Conservation (phyloP, 2,329 filamentous ascomycete species). For the Nemania bipapillata region DNA sequence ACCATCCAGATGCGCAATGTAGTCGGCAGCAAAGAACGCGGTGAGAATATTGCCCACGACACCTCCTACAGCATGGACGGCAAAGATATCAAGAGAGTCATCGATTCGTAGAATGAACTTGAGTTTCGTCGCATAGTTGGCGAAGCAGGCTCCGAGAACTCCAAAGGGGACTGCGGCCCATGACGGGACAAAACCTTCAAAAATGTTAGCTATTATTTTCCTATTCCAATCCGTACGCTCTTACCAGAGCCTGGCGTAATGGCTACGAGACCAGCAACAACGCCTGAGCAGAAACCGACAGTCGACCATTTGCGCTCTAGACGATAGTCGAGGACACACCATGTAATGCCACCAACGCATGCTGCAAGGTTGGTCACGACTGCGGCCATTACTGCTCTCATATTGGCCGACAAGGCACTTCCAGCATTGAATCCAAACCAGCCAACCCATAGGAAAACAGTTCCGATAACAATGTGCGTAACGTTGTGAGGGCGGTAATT, state of each 20-base stretch:
- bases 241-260: conserved; percentile 86
- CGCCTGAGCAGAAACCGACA: conserved; percentile 91
- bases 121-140: conserved; percentile 91
- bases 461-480: conserved; percentile 90
- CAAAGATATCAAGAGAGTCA: conserved; percentile 89
- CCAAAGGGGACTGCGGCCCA: conserved; percentile 87
- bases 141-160: conserved; percentile 76
- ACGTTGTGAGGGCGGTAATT: conserved; percentile 95
- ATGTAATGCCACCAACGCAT: conserved; percentile 85
- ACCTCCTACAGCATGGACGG: conserved; percentile 81
- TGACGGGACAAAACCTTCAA: conserved; percentile 74
- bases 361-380: conserved; percentile 87
- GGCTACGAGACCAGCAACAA: conserved; percentile 85
- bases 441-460: conserved; percentile 92
- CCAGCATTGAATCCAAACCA: conserved; percentile 97
- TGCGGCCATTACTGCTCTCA: conserved; percentile 87
- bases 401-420: conserved; percentile 80
- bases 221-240: conserved; percentile 31
- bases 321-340: conserved; percentile 89
- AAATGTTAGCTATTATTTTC: conserved; percentile 21
- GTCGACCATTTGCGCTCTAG: conserved; percentile 92
- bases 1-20: conserved; percentile 84
- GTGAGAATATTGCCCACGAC: conserved; percentile 82
- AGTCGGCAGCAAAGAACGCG: conserved; percentile 84
- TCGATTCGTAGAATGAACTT: conserved; percentile 85